Base-by-base conservation (phyloP, 1,284 basidiomycete genomes). In the Naganishia sp. region DNA sequence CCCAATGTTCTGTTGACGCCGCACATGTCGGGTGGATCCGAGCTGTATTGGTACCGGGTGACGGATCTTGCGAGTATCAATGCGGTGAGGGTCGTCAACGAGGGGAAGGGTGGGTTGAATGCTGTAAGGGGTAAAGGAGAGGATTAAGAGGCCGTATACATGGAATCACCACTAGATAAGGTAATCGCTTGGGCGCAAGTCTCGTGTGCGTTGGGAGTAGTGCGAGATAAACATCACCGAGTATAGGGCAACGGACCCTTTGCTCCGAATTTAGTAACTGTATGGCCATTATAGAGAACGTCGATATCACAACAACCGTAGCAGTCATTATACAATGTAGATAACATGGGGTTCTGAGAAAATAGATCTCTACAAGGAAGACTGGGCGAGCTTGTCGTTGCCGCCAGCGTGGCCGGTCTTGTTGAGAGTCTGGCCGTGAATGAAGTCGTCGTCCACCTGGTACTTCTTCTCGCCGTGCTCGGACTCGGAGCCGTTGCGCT, bases 1-100 rank as follows among this genome's bases (percentile, higher is more conserved):
- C 52, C 69, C 23, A 76, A 75, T 52, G 69, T 72, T 3, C 64
- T 77, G 50, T 59, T 78, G 23, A 78, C 77, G 7, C 76, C 77
- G 15, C 77, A 78, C 68, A 71, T 72, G 56, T 61, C 66, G 33
- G 73, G 73, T n/a, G 59, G 65, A 42, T 68, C 59, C 23, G 64
- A 61, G 13, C 25, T 60, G 23, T 73, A 75, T 65, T 68, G 68
- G 50, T 52, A 55, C 15, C 63, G 71, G 6, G 72, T 69, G 3
- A 55, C 67, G 39, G 74, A 75, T 48, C 56, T 75, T 49, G 52
- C 70, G 49, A 25, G 56, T n/a, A 61, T 66, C 21, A 74, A 75
- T 65, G 63, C 70, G 1, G 46, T 49, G 31, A 63, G 73, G 50
- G 66, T 71, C 6, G n/a, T 71, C n/a, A 64, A 68, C 16, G 60